Evolutionary conservation across 352 stramenopile species (phyloP).

Genomic region (Achlya hypogyna): DNA sequence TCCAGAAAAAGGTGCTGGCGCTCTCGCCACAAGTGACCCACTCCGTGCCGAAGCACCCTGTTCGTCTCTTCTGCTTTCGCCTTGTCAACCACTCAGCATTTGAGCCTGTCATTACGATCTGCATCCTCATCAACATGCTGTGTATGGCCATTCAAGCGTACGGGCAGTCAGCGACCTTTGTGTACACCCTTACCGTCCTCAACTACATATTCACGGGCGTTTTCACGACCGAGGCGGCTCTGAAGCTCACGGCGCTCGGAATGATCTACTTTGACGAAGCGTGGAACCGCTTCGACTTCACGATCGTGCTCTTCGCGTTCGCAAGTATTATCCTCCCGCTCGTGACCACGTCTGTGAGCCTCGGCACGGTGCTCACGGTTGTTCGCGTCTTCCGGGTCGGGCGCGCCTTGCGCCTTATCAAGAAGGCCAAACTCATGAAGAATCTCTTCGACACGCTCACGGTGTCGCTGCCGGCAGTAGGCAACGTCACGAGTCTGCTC

Average conservation of each 20-base stretch:
- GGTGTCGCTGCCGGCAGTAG: slow-evolving; percentile 76
- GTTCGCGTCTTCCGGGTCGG: slow-evolving; percentile 88
- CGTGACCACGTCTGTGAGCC: slow-evolving; percentile 23
- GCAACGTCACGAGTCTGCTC: slow-evolving; percentile 87
- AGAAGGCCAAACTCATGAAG: slow-evolving; percentile 78
- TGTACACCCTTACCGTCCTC: slow-evolving; percentile 21
- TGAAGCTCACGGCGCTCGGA: slow-evolving; percentile 81
- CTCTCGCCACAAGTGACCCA: not conserved
- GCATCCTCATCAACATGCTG: slow-evolving; percentile 86
- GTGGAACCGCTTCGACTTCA: slow-evolving; percentile 89
- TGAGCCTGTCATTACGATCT: slow-evolving; percentile 83
- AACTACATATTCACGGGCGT: slow-evolving; percentile 84
- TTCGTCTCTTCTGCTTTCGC: slow-evolving; percentile 54
- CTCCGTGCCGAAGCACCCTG: slow-evolving; percentile 30
- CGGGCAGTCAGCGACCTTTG: slow-evolving; percentile 33
- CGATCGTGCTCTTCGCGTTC: slow-evolving; percentile 58
- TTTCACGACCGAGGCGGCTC: slow-evolving; percentile 80
- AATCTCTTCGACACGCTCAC: slow-evolving; percentile 89
- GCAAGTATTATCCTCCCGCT: slow-evolving; percentile 47
- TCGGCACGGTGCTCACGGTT: slow-evolving; percentile 43
- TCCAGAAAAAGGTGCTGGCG: slow-evolving; percentile 54
- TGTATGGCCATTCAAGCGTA: slow-evolving; percentile 84
- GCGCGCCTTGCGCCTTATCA: slow-evolving; percentile 72
- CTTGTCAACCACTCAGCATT: slow-evolving; percentile 59
- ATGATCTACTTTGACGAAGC: slow-evolving; percentile 72